Evolutionary conservation across 2,329 filamentous ascomycete genomes (phyloP).

Genomic region (Penicillium sp.): DNA sequence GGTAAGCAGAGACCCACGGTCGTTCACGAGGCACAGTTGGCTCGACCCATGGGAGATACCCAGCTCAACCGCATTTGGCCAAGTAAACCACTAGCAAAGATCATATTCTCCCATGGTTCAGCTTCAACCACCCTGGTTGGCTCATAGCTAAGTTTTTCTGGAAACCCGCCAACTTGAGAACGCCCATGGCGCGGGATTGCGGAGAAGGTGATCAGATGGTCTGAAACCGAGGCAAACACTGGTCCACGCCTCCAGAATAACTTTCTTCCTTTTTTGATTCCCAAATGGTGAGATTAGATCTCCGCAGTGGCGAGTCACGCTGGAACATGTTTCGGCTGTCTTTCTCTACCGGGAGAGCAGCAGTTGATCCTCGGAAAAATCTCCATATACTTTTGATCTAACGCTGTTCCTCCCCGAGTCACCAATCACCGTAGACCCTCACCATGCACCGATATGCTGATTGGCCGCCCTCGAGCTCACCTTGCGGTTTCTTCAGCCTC

Average conservation of each 20-base stretch:
- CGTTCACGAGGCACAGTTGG: conserved; percentile 11
- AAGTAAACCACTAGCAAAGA: neutral
- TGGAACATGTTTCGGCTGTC: neutral
- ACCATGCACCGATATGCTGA: neutral
- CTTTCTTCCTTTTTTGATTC: neutral
- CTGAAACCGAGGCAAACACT: neutral
- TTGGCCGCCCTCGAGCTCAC: neutral
- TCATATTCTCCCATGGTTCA: neutral
- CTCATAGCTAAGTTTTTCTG: neutral
- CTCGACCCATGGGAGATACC: conserved; percentile 15
- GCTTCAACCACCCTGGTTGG: neutral
- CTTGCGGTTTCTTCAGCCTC: conserved; percentile 5
- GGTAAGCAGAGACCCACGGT: conserved; percentile 16
- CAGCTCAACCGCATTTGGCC: conserved; percentile 9
- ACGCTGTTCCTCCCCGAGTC: neutral
- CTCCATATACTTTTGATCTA: neutral
- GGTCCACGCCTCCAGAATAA: neutral
- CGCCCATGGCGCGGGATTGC: neutral
- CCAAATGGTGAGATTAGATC: neutral
- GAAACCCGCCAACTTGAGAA: neutral
- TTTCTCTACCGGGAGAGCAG: conserved; percentile 4
- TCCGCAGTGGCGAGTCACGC: neutral
- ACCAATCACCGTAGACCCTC: neutral
- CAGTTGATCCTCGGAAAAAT: conserved; percentile 1
- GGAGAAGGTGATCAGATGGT: conserved; percentile 1